Conservation (phyloP, 164 flowering plant species). For the Aristolochia fimbriata region DNA sequence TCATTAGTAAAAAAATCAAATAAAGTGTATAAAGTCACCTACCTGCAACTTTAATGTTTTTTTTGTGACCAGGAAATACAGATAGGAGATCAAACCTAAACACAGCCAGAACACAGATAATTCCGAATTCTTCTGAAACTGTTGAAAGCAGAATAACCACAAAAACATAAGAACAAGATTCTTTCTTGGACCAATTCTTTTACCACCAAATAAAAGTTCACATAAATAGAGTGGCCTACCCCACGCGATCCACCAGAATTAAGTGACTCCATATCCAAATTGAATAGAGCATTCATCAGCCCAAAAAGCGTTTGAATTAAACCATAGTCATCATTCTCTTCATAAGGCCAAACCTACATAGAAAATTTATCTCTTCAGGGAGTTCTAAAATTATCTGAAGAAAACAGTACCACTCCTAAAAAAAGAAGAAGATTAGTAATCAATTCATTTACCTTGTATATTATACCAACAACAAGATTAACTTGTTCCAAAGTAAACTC, state of each 20-base stretch:
- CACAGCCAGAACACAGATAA: constrained; percentile 43
- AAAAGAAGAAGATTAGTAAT: background rate
- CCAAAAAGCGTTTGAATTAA: constrained; percentile 88
- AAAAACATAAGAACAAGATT: background rate
- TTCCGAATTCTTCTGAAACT: constrained; percentile 47
- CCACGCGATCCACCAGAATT: constrained; percentile 21
- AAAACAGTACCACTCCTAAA: background rate
- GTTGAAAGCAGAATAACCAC: constrained; percentile 6
- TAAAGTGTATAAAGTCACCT: background rate
- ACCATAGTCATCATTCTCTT: constrained; percentile 77
- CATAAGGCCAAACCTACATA: constrained; percentile 86
- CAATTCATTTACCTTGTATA: constrained; percentile 67
- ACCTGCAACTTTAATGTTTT: constrained; percentile 77
- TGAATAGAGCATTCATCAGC: constrained; percentile 60
- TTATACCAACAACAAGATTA: constrained; percentile 76
- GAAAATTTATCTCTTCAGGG: background rate
- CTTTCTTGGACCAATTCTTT: background rate
- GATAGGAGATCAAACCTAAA: constrained; percentile 73
- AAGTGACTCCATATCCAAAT: constrained; percentile 29
- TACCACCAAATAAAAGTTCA: background rate
- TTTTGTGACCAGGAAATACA: constrained; percentile 74
- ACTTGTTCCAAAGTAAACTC: constrained; percentile 65
- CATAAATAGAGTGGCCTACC: constrained; percentile 18
- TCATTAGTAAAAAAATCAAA: background rate
- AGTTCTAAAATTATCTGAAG: background rate